Conservation (phyloP, 1,284 basidiomycete genomes). For the Cryptococcus sp. region DNA sequence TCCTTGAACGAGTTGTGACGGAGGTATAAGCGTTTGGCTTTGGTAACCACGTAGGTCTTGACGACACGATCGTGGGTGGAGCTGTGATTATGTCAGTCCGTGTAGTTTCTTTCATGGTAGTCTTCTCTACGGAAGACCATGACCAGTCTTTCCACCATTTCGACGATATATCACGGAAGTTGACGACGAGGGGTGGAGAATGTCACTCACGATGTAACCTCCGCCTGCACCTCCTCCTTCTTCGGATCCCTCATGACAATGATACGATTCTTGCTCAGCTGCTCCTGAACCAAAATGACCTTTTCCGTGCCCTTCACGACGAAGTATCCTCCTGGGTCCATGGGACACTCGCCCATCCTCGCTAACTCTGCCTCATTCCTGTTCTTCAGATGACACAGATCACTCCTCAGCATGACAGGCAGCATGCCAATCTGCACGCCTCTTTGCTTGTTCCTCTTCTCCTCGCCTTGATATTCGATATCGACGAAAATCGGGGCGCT, state of each 20-base stretch:
- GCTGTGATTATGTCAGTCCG: conserved; percentile 53
- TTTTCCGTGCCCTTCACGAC: conserved; percentile 99
- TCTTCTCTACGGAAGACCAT: too few relatives aligned
- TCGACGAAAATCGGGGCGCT: conserved; percentile 92
- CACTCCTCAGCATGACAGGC: conserved; percentile 96
- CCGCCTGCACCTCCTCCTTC: conserved; percentile 92
- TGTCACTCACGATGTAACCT: conserved; percentile 84
- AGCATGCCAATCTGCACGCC: conserved; percentile 89
- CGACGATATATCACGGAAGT: too few relatives aligned
- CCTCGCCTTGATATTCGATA: conserved; percentile 92
- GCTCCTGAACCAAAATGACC: conserved; percentile 98
- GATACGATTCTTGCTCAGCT: conserved; percentile 98
- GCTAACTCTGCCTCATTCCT: conserved; percentile 80
- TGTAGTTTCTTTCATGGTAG: too few relatives aligned
- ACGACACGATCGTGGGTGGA: conserved; percentile 98
- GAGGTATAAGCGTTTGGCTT: conserved; percentile 90
- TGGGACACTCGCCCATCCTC: conserved; percentile 91
- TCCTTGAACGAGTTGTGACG: conserved; percentile 99
- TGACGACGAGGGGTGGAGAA: background rate
- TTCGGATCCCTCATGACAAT: conserved; percentile 93
- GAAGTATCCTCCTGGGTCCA: conserved; percentile 99
- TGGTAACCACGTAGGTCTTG: conserved; percentile 96
- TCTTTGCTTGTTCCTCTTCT: conserved; percentile 77
- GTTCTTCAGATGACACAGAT: conserved; percentile 85
- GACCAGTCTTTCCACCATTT: too few relatives aligned